A percentile compares a stretch with the other conserved stretches of the same genome.
phyloP scores from a whole-genome alignment of 164 flowering plant genomes.

The Chimonanthus praecox region DNA sequence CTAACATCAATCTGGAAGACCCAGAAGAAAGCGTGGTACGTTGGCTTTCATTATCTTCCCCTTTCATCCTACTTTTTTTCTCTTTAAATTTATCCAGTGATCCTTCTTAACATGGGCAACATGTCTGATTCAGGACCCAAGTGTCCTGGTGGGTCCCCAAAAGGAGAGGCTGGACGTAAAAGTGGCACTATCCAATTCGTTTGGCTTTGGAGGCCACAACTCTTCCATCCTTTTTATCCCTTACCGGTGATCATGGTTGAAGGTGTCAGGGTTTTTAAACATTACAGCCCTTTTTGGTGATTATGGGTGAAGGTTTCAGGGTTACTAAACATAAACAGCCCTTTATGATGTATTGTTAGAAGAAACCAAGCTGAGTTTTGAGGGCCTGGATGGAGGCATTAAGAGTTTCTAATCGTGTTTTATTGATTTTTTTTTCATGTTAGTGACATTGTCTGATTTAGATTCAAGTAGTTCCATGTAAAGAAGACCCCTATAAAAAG shows the following conservation, averaged over 20 bases:
- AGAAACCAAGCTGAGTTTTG: background rate
- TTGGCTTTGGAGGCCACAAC: conserved; percentile 63
- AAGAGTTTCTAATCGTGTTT: background rate
- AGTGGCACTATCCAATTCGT: conserved; percentile 52
- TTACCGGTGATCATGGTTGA: conserved; percentile 16
- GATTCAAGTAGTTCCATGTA: too few species aligned
- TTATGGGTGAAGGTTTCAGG: background rate
- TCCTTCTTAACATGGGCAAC: background rate
- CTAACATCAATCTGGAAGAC: conserved; percentile 84
- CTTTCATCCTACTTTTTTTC: background rate
- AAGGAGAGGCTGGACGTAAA: conserved; percentile 52
- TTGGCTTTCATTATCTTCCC: background rate
- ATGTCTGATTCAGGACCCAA: conserved; percentile 29
- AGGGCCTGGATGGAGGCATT: background rate
- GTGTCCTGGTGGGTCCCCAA: conserved; percentile 41
- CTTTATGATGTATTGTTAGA: background rate
- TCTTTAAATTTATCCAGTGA: background rate
- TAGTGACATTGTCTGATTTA: too few species aligned
- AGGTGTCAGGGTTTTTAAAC: background rate
- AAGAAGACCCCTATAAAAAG: too few species aligned
- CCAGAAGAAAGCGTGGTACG: conserved; percentile 85
- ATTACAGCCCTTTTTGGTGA: background rate
- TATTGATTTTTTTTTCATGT: background rate
- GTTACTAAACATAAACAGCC: too few species aligned
- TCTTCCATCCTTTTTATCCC: conserved; percentile 56